Conservation (phyloP, 2,329 filamentous ascomycete genomes). For the Diaporthe vexans region DNA sequence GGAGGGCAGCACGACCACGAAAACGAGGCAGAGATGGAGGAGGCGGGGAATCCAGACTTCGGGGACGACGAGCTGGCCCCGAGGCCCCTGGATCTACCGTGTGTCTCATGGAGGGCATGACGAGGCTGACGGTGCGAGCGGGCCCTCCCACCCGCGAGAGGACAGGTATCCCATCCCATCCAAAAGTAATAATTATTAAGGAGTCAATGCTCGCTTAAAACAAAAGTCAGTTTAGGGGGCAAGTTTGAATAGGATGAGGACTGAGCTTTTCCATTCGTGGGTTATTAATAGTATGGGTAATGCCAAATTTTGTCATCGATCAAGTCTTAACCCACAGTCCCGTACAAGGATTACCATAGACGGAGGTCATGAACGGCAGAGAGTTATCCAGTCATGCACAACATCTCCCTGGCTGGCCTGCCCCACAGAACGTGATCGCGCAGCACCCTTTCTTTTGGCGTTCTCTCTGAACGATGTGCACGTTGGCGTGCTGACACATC, state of each 20-base stretch:
- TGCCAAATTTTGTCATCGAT: conserved; percentile 11
- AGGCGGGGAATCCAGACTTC: neutral
- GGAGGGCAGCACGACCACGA: neutral
- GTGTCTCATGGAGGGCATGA: neutral
- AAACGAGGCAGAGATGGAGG: neutral
- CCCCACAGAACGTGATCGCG: neutral
- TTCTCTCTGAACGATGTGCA: neutral
- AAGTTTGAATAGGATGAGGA: neutral
- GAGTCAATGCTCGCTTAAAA: neutral
- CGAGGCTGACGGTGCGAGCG: conserved; percentile 1
- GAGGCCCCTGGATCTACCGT: conserved; percentile 3
- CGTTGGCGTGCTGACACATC: neutral
- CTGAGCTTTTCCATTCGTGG: neutral
- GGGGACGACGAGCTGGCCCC: conserved; percentile 2
- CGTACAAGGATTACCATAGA: neutral
- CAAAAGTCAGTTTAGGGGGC: neutral
- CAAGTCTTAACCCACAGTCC: neutral
- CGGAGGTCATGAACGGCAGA: neutral
- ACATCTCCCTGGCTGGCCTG: neutral
- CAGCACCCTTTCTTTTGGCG: neutral
- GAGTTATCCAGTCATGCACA: conserved; percentile 1
- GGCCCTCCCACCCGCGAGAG: neutral
- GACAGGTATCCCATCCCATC: neutral
- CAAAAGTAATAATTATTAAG: neutral
- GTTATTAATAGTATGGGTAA: neutral